phyloP scores from a whole-genome alignment of 1,284 basidiomycete genomes.

The Pseudozyma pruni region DNA sequence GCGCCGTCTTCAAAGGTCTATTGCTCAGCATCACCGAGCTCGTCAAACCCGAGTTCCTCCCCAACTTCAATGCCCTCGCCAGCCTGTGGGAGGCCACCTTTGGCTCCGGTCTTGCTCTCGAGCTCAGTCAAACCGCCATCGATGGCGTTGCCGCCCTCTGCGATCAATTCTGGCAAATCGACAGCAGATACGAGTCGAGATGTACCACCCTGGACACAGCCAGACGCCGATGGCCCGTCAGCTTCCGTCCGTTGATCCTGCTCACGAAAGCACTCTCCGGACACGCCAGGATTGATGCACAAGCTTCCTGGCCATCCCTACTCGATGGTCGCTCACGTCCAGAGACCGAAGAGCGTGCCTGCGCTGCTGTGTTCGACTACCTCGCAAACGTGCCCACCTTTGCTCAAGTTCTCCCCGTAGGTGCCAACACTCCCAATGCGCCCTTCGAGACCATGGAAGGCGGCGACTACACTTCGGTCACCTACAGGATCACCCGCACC shows the following conservation, averaged over 20 bases:
- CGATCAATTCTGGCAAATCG: slow-evolving; percentile 79
- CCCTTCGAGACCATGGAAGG: slow-evolving; percentile 77
- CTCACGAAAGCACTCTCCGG: slow-evolving; percentile 81
- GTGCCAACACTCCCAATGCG: slow-evolving; percentile 73
- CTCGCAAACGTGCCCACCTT: slow-evolving; percentile 79
- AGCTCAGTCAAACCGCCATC: slow-evolving; percentile 38
- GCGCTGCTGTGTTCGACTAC: slow-evolving; percentile 78
- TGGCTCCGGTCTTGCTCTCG: slow-evolving; percentile 69
- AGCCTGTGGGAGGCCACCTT: slow-evolving; percentile 83
- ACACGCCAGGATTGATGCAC: slow-evolving; percentile 30
- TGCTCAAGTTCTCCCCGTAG: slow-evolving; percentile 76
- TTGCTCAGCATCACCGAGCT: slow-evolving; percentile 77
- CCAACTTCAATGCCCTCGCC: slow-evolving; percentile 75
- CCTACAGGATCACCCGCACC: slow-evolving; percentile 76
- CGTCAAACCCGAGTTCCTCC: slow-evolving; percentile 74
- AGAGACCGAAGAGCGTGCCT: slow-evolving; percentile 68
- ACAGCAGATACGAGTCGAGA: slow-evolving; percentile 73
- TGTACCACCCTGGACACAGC: slow-evolving; percentile 81
- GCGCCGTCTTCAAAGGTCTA: slow-evolving; percentile 81
- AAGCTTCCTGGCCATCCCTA: slow-evolving; percentile 41
- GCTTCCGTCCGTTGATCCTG: slow-evolving; percentile 77
- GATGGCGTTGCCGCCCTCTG: slow-evolving; percentile 79
- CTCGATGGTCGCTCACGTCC: slow-evolving; percentile 27
- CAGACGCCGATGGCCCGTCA: slow-evolving; percentile 81
- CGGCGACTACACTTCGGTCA: slow-evolving; percentile 72